phyloP scores from a whole-genome alignment of 768 basidiomycete species.

The Phlebiopsis gigantea region DNA sequence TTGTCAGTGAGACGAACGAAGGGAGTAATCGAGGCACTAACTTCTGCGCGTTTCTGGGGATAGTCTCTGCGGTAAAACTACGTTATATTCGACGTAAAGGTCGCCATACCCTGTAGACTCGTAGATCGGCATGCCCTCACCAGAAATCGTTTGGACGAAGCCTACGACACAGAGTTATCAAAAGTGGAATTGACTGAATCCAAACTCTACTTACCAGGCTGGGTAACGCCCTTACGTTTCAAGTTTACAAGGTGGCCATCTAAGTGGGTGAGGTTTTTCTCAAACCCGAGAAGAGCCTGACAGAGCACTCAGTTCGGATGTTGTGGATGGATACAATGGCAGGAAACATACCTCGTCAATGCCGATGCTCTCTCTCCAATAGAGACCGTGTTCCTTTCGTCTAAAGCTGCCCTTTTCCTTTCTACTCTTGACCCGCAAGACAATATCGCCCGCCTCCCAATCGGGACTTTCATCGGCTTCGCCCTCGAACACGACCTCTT shows the following conservation, averaged over 20 bases:
- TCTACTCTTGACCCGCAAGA: slow-evolving; percentile 72
- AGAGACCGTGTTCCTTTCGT: slow-evolving; percentile 85
- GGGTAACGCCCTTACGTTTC: slow-evolving; percentile 75
- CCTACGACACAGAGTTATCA: slow-evolving; percentile 37
- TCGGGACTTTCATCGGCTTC: slow-evolving; percentile 95
- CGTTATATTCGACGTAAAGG: slow-evolving; percentile 89
- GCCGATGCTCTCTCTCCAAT: slow-evolving; percentile 89
- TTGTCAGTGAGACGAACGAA: neutral
- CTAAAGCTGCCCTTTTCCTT: slow-evolving; percentile 77
- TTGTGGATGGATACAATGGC: neutral
- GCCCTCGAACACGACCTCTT: slow-evolving; percentile 92
- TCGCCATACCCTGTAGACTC: slow-evolving; percentile 60
- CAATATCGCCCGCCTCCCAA: slow-evolving; percentile 80
- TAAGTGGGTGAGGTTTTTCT: slow-evolving; percentile 85
- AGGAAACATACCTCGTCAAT: slow-evolving; percentile 72
- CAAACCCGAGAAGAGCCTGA: slow-evolving; percentile 95
- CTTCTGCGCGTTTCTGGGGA: slow-evolving; percentile 64
- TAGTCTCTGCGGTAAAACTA: slow-evolving; percentile 78
- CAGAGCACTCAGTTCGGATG: slow-evolving; percentile 2
- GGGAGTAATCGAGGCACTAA: slow-evolving; percentile 41
- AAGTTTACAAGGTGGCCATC: slow-evolving; percentile 79
- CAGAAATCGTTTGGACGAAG: slow-evolving; percentile 78
- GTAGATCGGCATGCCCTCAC: slow-evolving; percentile 85
- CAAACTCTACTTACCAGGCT: slow-evolving; percentile 57
- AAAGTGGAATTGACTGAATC: neutral